Percentiles rank a stretch among this genome's conserved stretches.
phyloP scores from a whole-genome alignment of 345 rosid genomes.

The Populus euphratica region DNA sequence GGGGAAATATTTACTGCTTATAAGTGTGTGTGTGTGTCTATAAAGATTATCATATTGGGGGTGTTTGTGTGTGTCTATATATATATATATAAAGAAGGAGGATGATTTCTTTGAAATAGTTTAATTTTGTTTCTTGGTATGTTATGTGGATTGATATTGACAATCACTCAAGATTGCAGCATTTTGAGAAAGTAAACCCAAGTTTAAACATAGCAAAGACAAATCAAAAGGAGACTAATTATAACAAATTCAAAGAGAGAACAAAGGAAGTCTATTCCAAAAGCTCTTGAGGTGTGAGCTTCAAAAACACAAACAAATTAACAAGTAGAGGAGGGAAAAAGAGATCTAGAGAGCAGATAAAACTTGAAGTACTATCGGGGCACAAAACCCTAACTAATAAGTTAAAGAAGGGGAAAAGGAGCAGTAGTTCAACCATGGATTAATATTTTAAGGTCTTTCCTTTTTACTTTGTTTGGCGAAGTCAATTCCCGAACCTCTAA shows the following conservation, averaged over 20 bases:
- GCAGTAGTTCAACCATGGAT: neutral
- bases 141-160: neutral
- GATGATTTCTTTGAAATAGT: neutral
- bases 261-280: neutral
- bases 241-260: neutral
- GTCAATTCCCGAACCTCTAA: conserved; percentile 91
- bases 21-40: too few species aligned
- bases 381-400: neutral
- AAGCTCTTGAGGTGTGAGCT: neutral
- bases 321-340: neutral
- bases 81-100: accelerated
- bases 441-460: neutral
- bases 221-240: neutral
- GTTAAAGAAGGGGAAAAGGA: neutral
- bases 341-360: neutral
- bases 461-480: conserved; percentile 27
- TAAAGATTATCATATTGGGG: too few species aligned
- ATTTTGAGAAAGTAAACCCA: neutral
- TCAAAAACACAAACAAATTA: neutral
- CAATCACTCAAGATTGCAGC: neutral
- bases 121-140: neutral
- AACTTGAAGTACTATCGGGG: neutral
- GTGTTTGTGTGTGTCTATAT: too few species aligned
- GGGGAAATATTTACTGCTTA: too few species aligned
- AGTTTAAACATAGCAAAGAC: neutral